A percentile compares a stretch with the other conserved stretches of the same genome.
Evolutionary conservation across 2,329 filamentous ascomycete genomes (phyloP).

Genomic region (Aspergillus aculeatus): DNA sequence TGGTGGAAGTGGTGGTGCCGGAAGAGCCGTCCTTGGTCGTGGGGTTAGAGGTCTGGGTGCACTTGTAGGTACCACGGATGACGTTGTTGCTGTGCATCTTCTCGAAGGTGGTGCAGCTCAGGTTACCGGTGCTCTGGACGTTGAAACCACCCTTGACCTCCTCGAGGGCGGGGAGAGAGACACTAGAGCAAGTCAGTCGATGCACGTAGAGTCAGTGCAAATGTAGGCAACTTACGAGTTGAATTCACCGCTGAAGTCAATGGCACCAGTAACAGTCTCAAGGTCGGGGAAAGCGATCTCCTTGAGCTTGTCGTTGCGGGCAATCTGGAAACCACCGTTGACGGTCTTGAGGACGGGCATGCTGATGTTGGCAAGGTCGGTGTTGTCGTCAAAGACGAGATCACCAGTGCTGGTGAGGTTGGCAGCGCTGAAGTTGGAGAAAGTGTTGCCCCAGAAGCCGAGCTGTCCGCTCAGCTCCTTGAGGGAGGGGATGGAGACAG

Average conservation of each 20-base stretch:
- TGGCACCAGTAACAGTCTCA: conserved; percentile 69
- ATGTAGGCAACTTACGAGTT: conserved; percentile 61
- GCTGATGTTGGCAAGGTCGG: conserved; percentile 67
- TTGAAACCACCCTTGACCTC: conserved; percentile 72
- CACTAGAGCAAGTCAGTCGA: conserved; percentile 50
- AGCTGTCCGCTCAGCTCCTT: conserved; percentile 72
- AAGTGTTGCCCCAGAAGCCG: conserved; percentile 75
- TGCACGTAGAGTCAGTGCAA: conserved; percentile 27
- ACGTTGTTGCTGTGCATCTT: conserved; percentile 41
- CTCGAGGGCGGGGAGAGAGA: conserved; percentile 65
- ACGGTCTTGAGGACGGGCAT: conserved; percentile 68
- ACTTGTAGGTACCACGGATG: conserved; percentile 51
- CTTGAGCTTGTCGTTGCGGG: conserved; percentile 79
- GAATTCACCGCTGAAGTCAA: conserved; percentile 84
- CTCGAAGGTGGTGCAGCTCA: conserved; percentile 58
- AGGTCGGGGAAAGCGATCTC: conserved; percentile 68
- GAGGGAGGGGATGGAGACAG: conserved; percentile 71
- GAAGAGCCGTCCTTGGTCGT: conserved; percentile 34
- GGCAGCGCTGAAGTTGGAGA: conserved; percentile 45
- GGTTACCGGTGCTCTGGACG: conserved; percentile 64
- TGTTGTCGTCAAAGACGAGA: conserved; percentile 58
- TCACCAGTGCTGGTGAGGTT: conserved; percentile 51
- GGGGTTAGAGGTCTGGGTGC: conserved; percentile 40
- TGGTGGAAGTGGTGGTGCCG: conserved; percentile 30
- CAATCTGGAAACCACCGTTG: conserved; percentile 77